These are phyloP conservation scores for Microcos paniculata DNA, from an alignment of 345 rosid genomes.

Conservation along the genomic window DNA sequence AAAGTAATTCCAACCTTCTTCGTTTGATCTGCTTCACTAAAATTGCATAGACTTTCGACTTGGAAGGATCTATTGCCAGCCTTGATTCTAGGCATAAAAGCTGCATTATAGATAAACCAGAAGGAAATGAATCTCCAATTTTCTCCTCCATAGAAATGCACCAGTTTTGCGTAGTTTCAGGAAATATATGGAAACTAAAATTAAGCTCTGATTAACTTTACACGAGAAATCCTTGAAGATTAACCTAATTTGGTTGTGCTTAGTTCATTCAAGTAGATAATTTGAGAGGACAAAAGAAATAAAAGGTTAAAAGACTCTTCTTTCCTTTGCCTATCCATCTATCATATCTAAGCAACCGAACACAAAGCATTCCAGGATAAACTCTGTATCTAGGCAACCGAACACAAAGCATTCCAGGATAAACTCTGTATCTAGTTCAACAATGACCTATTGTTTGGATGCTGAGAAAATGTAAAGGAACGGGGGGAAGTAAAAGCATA, in stretches of 20 bases:
- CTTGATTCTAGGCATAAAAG: constrained; percentile 83
- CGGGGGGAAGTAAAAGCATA: background rate
- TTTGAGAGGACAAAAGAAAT: background rate
- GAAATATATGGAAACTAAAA: background rate
- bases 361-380: background rate
- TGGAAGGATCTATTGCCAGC: constrained; percentile 58
- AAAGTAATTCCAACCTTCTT: constrained; percentile 48
- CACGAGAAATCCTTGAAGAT: background rate
- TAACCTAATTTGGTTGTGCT: background rate
- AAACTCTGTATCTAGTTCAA: background rate
- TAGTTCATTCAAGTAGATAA: background rate
- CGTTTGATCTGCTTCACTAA: constrained; percentile 61
- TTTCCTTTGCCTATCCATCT: background rate
- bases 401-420: background rate
- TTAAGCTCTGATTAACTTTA: background rate
- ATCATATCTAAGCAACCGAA: background rate
- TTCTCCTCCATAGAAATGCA: background rate
- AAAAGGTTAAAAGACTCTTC: no score
- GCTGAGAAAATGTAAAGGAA: background rate
- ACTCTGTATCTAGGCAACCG: background rate
- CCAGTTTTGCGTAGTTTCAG: background rate
- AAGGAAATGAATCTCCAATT: background rate
- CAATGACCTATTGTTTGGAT: background rate
- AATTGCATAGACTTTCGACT: constrained; percentile 72
- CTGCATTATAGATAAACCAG: constrained; percentile 36